phyloP scores from a whole-genome alignment of 2,329 filamentous ascomycete genomes.

The Fusarium continuum region DNA sequence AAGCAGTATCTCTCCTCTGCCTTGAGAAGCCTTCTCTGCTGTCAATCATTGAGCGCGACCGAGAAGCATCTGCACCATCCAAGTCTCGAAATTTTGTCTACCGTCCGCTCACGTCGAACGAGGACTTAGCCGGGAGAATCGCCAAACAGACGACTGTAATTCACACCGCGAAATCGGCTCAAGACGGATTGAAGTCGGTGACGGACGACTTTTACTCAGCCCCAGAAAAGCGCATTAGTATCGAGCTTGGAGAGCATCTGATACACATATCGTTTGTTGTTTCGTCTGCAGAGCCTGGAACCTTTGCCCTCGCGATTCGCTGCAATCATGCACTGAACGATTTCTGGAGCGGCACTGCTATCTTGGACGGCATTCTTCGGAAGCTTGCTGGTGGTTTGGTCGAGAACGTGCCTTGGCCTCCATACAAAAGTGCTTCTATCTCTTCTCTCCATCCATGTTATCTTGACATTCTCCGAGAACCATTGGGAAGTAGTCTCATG shows the following conservation, averaged over 20 bases:
- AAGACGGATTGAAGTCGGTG: neutral
- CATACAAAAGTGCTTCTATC: neutral
- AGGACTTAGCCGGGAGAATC: neutral
- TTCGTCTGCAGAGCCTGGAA: neutral
- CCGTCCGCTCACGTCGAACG: neutral
- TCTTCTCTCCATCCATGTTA: neutral
- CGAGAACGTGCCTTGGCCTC: neutral
- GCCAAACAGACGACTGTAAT: neutral
- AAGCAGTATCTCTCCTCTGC: neutral
- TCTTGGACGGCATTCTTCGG: neutral
- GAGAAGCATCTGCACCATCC: neutral
- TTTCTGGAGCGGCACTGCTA: neutral
- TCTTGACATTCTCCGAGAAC: neutral
- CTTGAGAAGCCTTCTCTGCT: neutral
- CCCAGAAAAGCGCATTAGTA: neutral
- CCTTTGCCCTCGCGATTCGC: neutral
- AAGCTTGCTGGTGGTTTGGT: neutral
- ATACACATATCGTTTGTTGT: neutral
- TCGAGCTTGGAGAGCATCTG: neutral
- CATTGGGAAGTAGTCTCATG: neutral
- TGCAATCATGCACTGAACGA: constrained; percentile 12
- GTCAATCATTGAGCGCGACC: neutral
- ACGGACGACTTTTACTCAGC: constrained; percentile 2
- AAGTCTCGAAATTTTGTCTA: constrained; percentile 2
- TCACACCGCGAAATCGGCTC: neutral